Base-by-base conservation (phyloP, 371 early-diverging fungal genomes). In the Mortierella sp. region DNA sequence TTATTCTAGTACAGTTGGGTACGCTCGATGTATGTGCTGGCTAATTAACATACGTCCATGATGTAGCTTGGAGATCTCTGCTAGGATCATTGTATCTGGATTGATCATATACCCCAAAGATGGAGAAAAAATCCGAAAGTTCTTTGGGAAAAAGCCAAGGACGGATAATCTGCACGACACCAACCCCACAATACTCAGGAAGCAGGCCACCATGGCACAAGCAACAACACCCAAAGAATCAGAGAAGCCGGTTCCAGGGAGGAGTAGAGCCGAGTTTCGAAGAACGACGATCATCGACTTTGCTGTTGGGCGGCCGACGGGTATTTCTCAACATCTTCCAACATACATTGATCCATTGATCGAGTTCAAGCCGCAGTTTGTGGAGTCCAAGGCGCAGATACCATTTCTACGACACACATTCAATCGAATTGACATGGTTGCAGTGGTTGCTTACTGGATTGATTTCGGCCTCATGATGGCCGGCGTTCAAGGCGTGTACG, bases 351-450 rank as follows among this genome's bases (percentile, higher is more conserved):
- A 71, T 24, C 71, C 67, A 13, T 14, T 76, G 38, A 55, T 76
- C 27, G 70, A 64, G 9, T 76, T 70, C 39, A 69, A 42, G 14
- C 70, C 70, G 0, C 78, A 70, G 55, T 76, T 76, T 43, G 30
- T 70, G 4, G 63, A 48, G 9, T 41, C 19, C 16, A 16, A 54
- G 19, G 46, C 62, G 19, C 76, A 80, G 46, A 58, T 78, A 2
- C 86, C 90, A 0, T 90, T 83, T 51, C 79, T 90, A 21, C 80
- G 90, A 14, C 90, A 90, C 49, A 85, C 86, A 49, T 90, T 87
- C 86, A 89, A 89, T 54, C 81, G 90, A n/a, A 81, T 90, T 26
- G 90, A 90, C 59, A 80, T 89, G 46, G 39, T 89, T 14, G 82
- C 89, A 0, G 83, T 90, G 0, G n/a, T 84, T 0, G 74, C 81